phyloP scores from a whole-genome alignment of 2,329 filamentous ascomycete genomes.

The Acrocalymma vagum region DNA sequence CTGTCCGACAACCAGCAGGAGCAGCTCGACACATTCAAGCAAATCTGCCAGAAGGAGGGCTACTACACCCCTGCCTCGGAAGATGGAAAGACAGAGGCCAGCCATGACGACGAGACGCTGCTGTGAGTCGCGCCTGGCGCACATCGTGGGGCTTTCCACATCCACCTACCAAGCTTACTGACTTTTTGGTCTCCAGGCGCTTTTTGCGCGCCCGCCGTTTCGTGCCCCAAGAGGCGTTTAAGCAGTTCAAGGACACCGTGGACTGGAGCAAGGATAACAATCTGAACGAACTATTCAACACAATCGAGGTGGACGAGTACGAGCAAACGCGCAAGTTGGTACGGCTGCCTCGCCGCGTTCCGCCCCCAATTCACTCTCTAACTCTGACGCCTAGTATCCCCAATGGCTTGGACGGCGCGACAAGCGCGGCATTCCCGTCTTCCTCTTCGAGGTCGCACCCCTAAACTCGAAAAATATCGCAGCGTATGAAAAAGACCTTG shows the following conservation, averaged over 20 bases:
- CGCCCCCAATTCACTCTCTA: conserved; percentile 16
- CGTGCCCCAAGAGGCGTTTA: conserved; percentile 77
- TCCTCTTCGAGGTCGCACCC: conserved; percentile 85
- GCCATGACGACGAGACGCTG: conserved; percentile 77
- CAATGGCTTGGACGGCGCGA: conserved; percentile 95
- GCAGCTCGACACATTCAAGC: conserved; percentile 77
- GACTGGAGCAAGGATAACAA: conserved; percentile 84
- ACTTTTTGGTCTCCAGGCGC: conserved; percentile 68
- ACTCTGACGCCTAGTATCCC: conserved; percentile 71
- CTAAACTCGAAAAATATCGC: conserved; percentile 84
- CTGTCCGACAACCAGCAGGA: conserved; percentile 73
- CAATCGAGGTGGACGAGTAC: conserved; percentile 85
- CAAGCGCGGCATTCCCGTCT: conserved; percentile 88
- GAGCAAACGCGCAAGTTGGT: conserved; percentile 82
- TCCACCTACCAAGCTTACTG: too few species aligned
- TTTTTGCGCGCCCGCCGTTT: conserved; percentile 88
- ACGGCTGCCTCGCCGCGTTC: conserved; percentile 29
- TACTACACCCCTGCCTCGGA: conserved; percentile 63
- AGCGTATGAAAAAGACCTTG: conserved; percentile 74
- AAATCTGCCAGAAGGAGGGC: conserved; percentile 69
- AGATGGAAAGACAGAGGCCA: conserved; percentile 51
- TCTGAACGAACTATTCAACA: conserved; percentile 81
- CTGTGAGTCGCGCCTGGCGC: conserved; percentile 60
- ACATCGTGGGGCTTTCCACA: conserved; percentile 27
- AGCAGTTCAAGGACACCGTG: conserved; percentile 88